Percentiles rank a stretch among this genome's conserved stretches.
These are phyloP conservation scores for Tubosaeta brunneosetosa DNA, from an alignment of 768 basidiomycete genomes.

Conservation along the genomic window DNA sequence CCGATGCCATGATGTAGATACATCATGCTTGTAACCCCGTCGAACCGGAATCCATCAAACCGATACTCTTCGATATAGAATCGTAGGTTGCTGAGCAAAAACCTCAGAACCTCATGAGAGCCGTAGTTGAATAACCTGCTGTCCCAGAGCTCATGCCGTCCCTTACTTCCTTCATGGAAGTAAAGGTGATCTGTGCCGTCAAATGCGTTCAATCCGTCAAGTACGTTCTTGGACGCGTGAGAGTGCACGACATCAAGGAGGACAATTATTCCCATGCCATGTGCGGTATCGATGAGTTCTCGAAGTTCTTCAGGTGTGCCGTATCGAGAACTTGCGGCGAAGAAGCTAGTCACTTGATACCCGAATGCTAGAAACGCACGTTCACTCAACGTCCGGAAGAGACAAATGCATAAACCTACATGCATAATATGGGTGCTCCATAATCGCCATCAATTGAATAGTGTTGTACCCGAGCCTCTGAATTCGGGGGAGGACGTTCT, in stretches of 20 bases:
- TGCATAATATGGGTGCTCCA: constrained; percentile 98
- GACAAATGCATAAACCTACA: constrained; percentile 48
- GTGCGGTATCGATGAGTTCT: constrained; percentile 92
- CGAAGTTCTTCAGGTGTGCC: constrained; percentile 94
- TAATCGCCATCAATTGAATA: constrained; percentile 97
- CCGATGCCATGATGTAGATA: constrained; percentile 98
- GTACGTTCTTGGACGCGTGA: constrained; percentile 95
- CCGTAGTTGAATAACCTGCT: constrained; percentile 97
- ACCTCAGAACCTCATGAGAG: constrained; percentile 88
- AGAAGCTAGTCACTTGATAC: constrained; percentile 97
- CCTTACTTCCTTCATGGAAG: constrained; percentile 91
- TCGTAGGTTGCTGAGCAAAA: constrained; percentile 90
- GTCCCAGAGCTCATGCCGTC: constrained; percentile 96
- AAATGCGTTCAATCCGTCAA: constrained; percentile 92
- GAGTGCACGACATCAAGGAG: constrained; percentile 97
- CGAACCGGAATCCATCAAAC: constrained; percentile 98
- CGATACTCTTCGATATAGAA: constrained; percentile 94
- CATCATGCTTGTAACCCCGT: constrained; percentile 99
- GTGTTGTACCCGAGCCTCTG: constrained; percentile 91
- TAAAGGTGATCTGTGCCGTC: constrained; percentile 97
- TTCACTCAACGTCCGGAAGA: not conserved
- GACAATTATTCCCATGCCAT: constrained; percentile 87
- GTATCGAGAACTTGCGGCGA: constrained; percentile 94
- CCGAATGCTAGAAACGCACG: constrained; percentile 69
- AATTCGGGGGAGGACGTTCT: constrained; percentile 80